These are phyloP conservation scores for Umbelopsis sp. DNA, from an alignment of 192 early-diverging fungal species.

Conservation along the genomic window DNA sequence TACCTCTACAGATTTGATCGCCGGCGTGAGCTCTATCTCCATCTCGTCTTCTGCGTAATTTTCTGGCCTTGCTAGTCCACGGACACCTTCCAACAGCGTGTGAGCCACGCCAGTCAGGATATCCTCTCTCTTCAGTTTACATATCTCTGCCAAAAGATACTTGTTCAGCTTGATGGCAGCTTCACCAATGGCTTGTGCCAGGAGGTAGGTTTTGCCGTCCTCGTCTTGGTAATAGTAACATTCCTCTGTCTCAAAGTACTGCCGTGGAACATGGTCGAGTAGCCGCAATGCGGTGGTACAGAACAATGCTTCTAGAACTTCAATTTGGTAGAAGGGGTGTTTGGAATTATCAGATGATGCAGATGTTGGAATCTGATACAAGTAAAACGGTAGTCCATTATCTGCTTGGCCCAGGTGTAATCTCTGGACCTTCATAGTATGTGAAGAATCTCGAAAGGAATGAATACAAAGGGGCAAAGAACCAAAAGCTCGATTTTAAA, in stretches of 20 bases:
- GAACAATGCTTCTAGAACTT: constrained; percentile 23
- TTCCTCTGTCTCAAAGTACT: constrained; percentile 18
- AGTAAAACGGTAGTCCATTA: background rate
- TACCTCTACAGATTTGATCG: background rate
- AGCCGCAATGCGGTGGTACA: constrained; percentile 11
- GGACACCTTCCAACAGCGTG: constrained; percentile 20
- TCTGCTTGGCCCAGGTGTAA: constrained; percentile 1
- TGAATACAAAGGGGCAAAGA: background rate
- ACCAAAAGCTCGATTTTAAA: background rate
- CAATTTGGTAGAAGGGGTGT: constrained; percentile 20
- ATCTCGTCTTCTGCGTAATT: background rate
- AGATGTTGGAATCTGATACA: constrained; percentile 8
- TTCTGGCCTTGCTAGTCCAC: constrained; percentile 16
- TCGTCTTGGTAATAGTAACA: constrained; percentile 24
- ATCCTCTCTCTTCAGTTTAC: constrained; percentile 31
- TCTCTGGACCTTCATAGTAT: background rate
- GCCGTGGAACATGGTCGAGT: constrained; percentile 19
- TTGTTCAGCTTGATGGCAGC: constrained; percentile 30
- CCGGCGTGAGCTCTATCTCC: background rate
- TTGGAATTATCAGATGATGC: constrained; percentile 7
- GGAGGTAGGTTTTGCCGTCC: constrained; percentile 37
- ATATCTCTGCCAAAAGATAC: constrained; percentile 34
- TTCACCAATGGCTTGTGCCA: constrained; percentile 31
- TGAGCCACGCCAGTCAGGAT: constrained; percentile 13
- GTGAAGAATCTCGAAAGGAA: constrained; percentile 9